A percentile compares a stretch with the other conserved stretches of the same genome.
Evolutionary conservation across 2,329 filamentous ascomycete species (phyloP).

Genomic region (Neonectria magnoliae): DNA sequence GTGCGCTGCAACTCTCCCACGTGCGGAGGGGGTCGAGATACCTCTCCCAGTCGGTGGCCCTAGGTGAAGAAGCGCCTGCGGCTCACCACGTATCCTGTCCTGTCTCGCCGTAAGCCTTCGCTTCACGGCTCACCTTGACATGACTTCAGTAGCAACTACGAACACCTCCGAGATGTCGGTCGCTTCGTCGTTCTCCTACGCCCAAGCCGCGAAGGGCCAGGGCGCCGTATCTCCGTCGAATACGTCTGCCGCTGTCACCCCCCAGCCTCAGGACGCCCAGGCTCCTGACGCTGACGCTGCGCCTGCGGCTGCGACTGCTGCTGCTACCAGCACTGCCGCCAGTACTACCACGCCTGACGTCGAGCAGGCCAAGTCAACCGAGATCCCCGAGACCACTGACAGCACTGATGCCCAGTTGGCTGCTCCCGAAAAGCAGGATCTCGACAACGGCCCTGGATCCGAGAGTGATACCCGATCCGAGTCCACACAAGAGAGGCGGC

Average conservation of each 20-base stretch:
- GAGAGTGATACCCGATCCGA: constrained; percentile 51
- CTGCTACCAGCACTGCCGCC: constrained; percentile 44
- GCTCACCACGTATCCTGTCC: constrained; percentile 29
- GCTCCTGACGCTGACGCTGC: constrained; percentile 41
- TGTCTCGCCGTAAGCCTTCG: constrained; percentile 32
- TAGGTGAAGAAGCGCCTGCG: constrained; percentile 35
- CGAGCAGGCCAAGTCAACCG: constrained; percentile 41
- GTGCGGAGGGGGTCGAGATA: constrained; percentile 41
- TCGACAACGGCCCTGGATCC: constrained; percentile 49
- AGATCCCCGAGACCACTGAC: constrained; percentile 38
- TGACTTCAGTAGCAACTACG: constrained; percentile 42
- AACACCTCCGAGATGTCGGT: constrained; percentile 59
- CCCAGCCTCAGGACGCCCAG: constrained; percentile 43
- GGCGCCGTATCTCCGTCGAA: constrained; percentile 51
- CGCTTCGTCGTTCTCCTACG: constrained; percentile 84
- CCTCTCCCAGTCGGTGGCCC: constrained; percentile 30
- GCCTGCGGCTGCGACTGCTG: constrained; percentile 27
- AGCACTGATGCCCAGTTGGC: constrained; percentile 35
- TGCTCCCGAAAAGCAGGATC: constrained; percentile 47
- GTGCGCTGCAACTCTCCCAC: constrained; percentile 39
- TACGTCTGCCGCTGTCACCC: constrained; percentile 37
- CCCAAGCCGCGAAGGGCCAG: constrained; percentile 91
- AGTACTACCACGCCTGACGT: constrained; percentile 34
- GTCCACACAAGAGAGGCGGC: constrained; percentile 45
- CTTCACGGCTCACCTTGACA: constrained; percentile 37